Evolutionary conservation across 169 alveolate species (phyloP).

Genomic region (Cryptosporidium sp.): DNA sequence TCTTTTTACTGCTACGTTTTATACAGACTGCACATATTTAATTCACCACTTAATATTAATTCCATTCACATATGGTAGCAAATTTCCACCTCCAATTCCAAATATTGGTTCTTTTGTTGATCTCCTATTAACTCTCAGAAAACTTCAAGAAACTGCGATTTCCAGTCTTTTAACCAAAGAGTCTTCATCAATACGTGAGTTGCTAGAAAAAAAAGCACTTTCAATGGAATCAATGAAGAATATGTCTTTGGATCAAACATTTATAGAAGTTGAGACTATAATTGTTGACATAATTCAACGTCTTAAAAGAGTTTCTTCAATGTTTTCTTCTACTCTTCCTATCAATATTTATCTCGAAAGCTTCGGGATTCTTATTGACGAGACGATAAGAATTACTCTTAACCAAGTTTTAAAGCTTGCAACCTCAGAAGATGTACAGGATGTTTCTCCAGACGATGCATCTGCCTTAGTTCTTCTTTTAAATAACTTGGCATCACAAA

Average conservation of each 20-base stretch:
- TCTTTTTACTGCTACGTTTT: conserved; percentile 67
- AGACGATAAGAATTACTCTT: conserved; percentile 33
- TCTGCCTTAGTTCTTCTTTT: conserved; percentile 51
- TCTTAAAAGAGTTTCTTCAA: conserved; percentile 40
- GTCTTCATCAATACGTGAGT: neutral
- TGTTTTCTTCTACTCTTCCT: conserved; percentile 49
- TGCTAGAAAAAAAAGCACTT: conserved; percentile 29
- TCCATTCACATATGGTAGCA: conserved; percentile 62
- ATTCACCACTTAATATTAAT: conserved; percentile 60
- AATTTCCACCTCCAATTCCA: conserved; percentile 60
- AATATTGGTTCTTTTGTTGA: conserved; percentile 73
- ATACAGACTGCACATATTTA: conserved; percentile 65
- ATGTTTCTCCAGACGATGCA: conserved; percentile 47
- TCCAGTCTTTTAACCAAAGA: conserved; percentile 46
- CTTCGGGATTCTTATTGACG: conserved; percentile 61
- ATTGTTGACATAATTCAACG: conserved; percentile 34
- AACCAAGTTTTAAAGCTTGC: conserved; percentile 50
- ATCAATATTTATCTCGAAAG: conserved; percentile 32
- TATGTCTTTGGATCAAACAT: conserved; percentile 53
- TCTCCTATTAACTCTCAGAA: conserved; percentile 55
- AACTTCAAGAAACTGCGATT: conserved; percentile 64
- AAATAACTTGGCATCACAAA: conserved; percentile 34
- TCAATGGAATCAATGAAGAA: conserved; percentile 37
- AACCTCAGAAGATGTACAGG: conserved; percentile 16
- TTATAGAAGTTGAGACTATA: conserved; percentile 51